Evolutionary conservation across 2,329 filamentous ascomycete genomes (phyloP).

Genomic region (Dissoconium aciculare): DNA sequence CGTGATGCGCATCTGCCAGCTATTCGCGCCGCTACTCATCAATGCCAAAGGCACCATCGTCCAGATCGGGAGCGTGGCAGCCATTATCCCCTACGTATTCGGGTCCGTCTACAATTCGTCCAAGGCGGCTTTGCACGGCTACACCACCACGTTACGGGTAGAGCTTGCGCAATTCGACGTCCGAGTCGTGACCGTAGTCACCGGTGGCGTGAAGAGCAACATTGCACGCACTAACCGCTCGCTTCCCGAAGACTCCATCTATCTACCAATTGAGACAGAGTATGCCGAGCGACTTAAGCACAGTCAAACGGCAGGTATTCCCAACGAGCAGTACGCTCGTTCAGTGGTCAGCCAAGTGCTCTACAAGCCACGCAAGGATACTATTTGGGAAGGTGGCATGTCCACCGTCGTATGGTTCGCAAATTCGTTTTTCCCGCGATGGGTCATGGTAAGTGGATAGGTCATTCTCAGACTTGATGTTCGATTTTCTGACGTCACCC

Average conservation of each 20-base stretch:
- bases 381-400: slow-evolving; percentile 40
- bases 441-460: slow-evolving; percentile 21
- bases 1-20: slow-evolving; percentile 43
- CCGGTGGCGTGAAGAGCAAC: slow-evolving; percentile 45
- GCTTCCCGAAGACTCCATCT: slow-evolving; percentile 36
- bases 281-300: slow-evolving; percentile 39
- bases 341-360: slow-evolving; percentile 41
- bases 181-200: slow-evolving; percentile 36
- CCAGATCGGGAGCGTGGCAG: slow-evolving; percentile 32
- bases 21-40: slow-evolving; percentile 40
- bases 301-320: slow-evolving; percentile 39
- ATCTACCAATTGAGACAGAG: slow-evolving; percentile 36
- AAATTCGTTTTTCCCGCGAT: slow-evolving; percentile 32
- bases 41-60: slow-evolving; percentile 31
- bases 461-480: not conserved
- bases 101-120: slow-evolving; percentile 40
- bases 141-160: slow-evolving; percentile 42
- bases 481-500: slow-evolving; percentile 20
- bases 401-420: slow-evolving; percentile 36
- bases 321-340: slow-evolving; percentile 38
- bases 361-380: slow-evolving; percentile 23
- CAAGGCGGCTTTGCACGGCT: slow-evolving; percentile 45
- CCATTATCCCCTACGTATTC: slow-evolving; percentile 30
- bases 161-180: slow-evolving; percentile 40
- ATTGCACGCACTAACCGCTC: slow-evolving; percentile 39